phyloP scores from a whole-genome alignment of 2,329 filamentous ascomycete species.

The Diaporthe sp. region DNA sequence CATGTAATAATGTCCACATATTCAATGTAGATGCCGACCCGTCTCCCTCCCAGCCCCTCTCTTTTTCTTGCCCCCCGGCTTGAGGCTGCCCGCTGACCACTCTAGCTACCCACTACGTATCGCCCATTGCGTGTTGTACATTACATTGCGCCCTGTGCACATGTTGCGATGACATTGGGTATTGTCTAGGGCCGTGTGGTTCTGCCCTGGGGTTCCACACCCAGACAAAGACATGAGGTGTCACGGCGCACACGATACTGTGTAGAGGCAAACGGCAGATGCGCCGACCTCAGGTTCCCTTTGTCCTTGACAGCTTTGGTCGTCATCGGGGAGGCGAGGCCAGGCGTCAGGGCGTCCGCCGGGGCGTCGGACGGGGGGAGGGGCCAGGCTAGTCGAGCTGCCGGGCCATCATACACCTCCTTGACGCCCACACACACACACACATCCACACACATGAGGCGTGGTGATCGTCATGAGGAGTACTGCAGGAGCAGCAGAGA shows the following conservation, averaged over 20 bases:
- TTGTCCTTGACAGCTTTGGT: background rate
- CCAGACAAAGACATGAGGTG: slow-evolving; percentile 3
- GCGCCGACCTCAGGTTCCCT: background rate
- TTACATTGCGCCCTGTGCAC: background rate
- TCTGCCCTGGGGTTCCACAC: slow-evolving; percentile 1
- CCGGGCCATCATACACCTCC: background rate
- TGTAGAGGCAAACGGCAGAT: slow-evolving; percentile 16
- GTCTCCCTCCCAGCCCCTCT: slow-evolving; percentile 10
- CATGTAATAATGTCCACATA: background rate
- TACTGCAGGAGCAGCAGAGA: background rate
- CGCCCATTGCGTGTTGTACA: slow-evolving; percentile 4
- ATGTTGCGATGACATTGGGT: background rate
- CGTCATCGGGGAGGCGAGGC: slow-evolving; percentile 1
- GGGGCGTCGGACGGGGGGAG: background rate
- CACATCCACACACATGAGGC: background rate
- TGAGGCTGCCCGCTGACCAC: background rate
- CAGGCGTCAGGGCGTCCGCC: slow-evolving; percentile 5
- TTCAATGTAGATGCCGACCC: background rate
- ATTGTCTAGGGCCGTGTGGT: slow-evolving; percentile 8
- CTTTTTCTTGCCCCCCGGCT: background rate
- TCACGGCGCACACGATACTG: slow-evolving; percentile 12
- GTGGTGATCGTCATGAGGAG: background rate
- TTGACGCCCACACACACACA: background rate
- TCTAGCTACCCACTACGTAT: background rate
- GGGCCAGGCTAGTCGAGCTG: background rate